These are phyloP conservation scores for Aspergillus fijiensis DNA, from an alignment of 2,329 filamentous ascomycete genomes.

Conservation along the genomic window DNA sequence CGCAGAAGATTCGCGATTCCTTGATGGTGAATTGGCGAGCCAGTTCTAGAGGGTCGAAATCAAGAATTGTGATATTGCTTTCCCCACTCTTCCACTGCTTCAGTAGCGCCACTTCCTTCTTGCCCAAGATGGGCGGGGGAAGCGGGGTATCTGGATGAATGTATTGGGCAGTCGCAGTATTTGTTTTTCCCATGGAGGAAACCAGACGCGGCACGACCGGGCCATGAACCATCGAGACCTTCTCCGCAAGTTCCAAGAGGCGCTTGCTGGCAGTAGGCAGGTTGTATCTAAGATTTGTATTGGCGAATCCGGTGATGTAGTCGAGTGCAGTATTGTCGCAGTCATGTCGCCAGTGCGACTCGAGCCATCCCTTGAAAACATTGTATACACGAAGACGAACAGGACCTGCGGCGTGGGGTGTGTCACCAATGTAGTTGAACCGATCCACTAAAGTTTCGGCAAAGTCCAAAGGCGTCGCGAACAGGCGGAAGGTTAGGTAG, in stretches of 20 bases:
- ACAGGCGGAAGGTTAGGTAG: conserved; percentile 92
- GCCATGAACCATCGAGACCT: conserved; percentile 70
- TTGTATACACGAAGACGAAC: conserved; percentile 93
- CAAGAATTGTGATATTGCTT: conserved; percentile 70
- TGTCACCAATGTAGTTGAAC: conserved; percentile 86
- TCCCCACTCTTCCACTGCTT: conserved; percentile 72
- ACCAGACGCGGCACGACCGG: conserved; percentile 78
- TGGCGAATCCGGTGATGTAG: conserved; percentile 77
- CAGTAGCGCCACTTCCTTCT: conserved; percentile 72
- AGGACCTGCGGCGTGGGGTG: conserved; percentile 69
- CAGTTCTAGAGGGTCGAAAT: conserved; percentile 88
- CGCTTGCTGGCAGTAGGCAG: conserved; percentile 77
- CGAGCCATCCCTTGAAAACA: conserved; percentile 94
- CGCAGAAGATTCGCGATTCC: conserved; percentile 86
- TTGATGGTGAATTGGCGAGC: conserved; percentile 91
- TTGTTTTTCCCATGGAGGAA: conserved; percentile 86
- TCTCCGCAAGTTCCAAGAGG: conserved; percentile 75
- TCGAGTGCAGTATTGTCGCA: conserved; percentile 74
- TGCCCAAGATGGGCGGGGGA: conserved; percentile 68
- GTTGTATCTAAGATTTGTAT: conserved; percentile 64
- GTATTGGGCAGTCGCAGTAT: conserved; percentile 69
- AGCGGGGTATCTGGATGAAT: conserved; percentile 69
- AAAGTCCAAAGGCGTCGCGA: conserved; percentile 77
- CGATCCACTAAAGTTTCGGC: conserved; percentile 82
- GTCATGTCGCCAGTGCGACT: conserved; percentile 88